Conservation (phyloP, 169 alveolate species). For the Ichthyophthirius multifiliis region DNA sequence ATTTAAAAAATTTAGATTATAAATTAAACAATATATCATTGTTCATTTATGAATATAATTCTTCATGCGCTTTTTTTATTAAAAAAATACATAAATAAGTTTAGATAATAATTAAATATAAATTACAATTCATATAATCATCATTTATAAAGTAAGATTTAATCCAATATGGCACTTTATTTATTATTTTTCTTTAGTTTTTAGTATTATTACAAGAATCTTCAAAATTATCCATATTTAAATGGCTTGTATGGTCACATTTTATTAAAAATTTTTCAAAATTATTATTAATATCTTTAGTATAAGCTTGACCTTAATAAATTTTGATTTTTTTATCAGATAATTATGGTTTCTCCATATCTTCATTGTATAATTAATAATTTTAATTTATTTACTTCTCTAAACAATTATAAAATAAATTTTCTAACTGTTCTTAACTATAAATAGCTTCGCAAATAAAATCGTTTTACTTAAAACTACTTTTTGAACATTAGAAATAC, state of each 20-base stretch:
- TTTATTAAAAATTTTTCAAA: no score
- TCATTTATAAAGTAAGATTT: background rate
- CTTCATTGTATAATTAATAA: background rate
- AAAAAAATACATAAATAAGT: background rate
- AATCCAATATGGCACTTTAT: background rate
- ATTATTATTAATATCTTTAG: no score
- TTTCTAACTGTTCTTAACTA: background rate
- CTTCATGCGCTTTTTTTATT: background rate
- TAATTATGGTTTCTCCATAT: background rate
- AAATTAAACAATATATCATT: background rate
- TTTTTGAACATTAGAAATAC: no score
- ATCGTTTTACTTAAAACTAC: no score
- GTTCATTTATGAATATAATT: background rate
- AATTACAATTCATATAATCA: background rate
- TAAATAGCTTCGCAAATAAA: no score
- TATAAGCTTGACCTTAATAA: no score
- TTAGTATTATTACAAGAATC: no score
- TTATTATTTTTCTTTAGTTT: no score
- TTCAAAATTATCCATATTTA: no score
- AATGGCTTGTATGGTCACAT: no score
- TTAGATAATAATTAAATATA: background rate
- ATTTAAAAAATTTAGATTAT: background rate
- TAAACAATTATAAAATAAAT: background rate
- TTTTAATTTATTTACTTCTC: background rate
- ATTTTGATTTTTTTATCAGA: no score